Evolutionary conservation across 2,329 filamentous ascomycete species (phyloP).

Genomic region (Trichophyton rubrum): DNA sequence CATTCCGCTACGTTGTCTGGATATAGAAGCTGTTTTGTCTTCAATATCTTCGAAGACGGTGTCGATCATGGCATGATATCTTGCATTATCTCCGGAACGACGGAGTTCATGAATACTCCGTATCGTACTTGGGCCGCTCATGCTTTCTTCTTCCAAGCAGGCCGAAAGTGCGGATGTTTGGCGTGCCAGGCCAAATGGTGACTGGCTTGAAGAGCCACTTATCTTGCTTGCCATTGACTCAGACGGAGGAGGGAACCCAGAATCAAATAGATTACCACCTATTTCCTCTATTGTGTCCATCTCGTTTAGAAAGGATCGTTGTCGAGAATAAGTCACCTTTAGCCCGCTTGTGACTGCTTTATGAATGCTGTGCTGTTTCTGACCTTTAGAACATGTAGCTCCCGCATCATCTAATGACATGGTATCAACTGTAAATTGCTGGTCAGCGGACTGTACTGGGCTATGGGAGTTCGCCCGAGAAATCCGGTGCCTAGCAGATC

Average conservation of each 20-base stretch:
- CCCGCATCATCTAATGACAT: neutral
- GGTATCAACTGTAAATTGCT: neutral
- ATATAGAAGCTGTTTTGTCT: slow-evolving; percentile 32
- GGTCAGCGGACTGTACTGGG: neutral
- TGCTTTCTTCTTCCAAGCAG: slow-evolving; percentile 38
- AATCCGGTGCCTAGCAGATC: neutral
- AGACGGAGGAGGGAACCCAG: neutral
- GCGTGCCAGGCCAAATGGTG: neutral
- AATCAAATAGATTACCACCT: slow-evolving; percentile 3
- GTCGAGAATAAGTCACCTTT: slow-evolving; percentile 47
- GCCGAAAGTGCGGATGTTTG: slow-evolving; percentile 12
- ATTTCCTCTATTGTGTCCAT: slow-evolving; percentile 18
- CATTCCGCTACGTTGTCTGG: slow-evolving; percentile 41
- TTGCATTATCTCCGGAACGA: slow-evolving; percentile 44
- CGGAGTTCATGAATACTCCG: slow-evolving; percentile 51
- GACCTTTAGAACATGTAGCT: neutral
- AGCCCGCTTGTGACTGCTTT: slow-evolving; percentile 23
- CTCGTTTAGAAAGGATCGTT: slow-evolving; percentile 49
- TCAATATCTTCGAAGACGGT: slow-evolving; percentile 48
- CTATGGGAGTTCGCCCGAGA: neutral
- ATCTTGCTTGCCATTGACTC: neutral
- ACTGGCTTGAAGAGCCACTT: neutral
- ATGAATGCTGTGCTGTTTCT: neutral
- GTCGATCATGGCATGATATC: slow-evolving; percentile 45
- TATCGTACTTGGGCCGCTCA: slow-evolving; percentile 23